These are phyloP conservation scores for Fraxinus nigra DNA, from an alignment of 305 asterid species.

Conservation along the genomic window DNA sequence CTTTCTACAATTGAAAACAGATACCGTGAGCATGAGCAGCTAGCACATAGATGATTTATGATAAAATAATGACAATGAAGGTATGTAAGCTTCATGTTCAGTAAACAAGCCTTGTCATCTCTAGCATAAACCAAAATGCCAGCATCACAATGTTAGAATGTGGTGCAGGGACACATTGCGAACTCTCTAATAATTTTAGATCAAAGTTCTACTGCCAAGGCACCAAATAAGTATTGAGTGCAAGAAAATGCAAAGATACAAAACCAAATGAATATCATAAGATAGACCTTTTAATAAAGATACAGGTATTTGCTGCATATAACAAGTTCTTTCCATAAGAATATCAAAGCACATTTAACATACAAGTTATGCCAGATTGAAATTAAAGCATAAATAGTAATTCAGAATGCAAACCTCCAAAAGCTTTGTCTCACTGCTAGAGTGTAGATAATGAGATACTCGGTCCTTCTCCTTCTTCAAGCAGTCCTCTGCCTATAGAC, in stretches of 20 bases:
- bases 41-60: neutral
- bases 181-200: neutral
- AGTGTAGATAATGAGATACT: constrained; percentile 49
- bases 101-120: neutral
- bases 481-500: constrained; percentile 49
- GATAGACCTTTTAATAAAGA: neutral
- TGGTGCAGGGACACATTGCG: neutral
- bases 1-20: constrained; percentile 31
- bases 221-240: neutral
- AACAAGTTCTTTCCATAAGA: neutral
- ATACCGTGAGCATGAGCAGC: neutral
- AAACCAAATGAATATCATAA: neutral
- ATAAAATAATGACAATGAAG: neutral
- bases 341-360: neutral
- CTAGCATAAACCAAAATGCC: neutral
- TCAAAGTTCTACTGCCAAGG: neutral
- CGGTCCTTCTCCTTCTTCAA: constrained; percentile 52
- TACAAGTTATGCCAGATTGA: neutral
- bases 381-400: neutral
- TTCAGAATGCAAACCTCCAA: constrained; percentile 42
- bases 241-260: neutral
- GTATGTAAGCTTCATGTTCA: neutral
- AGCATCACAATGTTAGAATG: neutral
- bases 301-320: neutral
- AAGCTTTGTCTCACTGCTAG: constrained; percentile 45